phyloP scores from a whole-genome alignment of 2,329 filamentous ascomycete species.

The Chaetomium strumarium region DNA sequence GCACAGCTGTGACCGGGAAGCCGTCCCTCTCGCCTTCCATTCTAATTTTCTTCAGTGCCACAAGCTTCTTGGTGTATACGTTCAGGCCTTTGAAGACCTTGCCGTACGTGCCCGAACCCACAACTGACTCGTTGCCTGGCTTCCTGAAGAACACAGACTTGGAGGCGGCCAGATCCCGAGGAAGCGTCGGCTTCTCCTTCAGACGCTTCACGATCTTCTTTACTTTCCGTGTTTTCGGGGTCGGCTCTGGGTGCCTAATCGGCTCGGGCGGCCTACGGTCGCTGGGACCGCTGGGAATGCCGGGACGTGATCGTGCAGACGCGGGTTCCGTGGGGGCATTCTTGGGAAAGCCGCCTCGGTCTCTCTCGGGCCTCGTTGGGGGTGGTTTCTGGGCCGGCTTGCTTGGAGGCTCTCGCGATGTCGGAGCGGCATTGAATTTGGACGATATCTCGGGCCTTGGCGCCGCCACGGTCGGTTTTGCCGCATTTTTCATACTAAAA shows the following conservation, averaged over 20 bases:
- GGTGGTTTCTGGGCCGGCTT: conserved; percentile 31
- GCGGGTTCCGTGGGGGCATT: conserved; percentile 41
- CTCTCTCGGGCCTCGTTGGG: conserved; percentile 18
- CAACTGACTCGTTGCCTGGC: conserved; percentile 93
- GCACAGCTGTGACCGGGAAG: conserved; percentile 83
- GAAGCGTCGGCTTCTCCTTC: conserved; percentile 65
- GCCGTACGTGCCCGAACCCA: conserved; percentile 91
- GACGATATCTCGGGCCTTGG: conserved; percentile 62
- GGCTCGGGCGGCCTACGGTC: conserved; percentile 24
- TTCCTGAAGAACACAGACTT: conserved; percentile 93
- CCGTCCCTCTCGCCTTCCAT: conserved; percentile 92
- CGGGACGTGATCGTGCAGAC: conserved; percentile 37
- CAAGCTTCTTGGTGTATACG: conserved; percentile 78
- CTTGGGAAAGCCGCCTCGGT: conserved; percentile 20
- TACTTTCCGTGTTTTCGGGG: conserved; percentile 53
- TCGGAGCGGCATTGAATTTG: conserved; percentile 60
- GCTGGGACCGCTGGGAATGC: conserved; percentile 13
- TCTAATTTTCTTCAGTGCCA: conserved; percentile 83
- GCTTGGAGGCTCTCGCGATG: conserved; percentile 35
- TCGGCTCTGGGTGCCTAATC: conserved; percentile 33
- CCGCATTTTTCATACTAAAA: conserved; percentile 81
- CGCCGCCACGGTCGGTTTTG: conserved; percentile 49
- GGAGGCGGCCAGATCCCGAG: conserved; percentile 67
- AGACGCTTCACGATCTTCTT: conserved; percentile 63
- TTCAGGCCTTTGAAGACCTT: conserved; percentile 94